phyloP scores from a whole-genome alignment of 2,329 filamentous ascomycete species.

The Cladorrhinum sp. region DNA sequence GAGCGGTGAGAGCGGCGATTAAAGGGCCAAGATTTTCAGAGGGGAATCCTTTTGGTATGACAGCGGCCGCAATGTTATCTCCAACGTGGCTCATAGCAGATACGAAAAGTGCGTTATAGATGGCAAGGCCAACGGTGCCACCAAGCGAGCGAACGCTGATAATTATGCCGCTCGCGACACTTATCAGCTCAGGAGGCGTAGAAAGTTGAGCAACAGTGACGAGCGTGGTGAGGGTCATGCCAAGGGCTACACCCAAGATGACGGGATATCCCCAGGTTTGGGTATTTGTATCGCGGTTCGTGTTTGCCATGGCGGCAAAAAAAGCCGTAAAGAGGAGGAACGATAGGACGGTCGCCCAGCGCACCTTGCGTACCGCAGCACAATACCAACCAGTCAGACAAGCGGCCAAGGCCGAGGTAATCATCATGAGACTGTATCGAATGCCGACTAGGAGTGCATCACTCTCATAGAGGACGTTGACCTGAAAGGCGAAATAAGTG shows the following conservation, averaged over 20 bases:
- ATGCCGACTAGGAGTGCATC: slow-evolving; percentile 34
- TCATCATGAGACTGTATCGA: slow-evolving; percentile 35
- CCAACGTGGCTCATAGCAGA: slow-evolving; percentile 28
- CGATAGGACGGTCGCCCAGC: slow-evolving; percentile 27
- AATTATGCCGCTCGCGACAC: slow-evolving; percentile 32
- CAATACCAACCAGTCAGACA: slow-evolving; percentile 34
- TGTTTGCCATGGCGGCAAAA: slow-evolving; percentile 37
- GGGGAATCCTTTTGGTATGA: slow-evolving; percentile 31
- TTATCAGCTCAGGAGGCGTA: slow-evolving; percentile 37
- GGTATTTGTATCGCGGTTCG: slow-evolving; percentile 21
- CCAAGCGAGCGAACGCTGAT: slow-evolving; percentile 43
- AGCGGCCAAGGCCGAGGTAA: slow-evolving; percentile 32
- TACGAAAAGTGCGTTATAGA: slow-evolving; percentile 33
- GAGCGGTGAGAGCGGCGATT: slow-evolving; percentile 29
- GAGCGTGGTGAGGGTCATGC: slow-evolving; percentile 36
- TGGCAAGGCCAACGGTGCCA: slow-evolving; percentile 48
- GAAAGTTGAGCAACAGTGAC: slow-evolving; percentile 39
- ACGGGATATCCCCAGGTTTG: slow-evolving; percentile 38
- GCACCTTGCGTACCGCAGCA: slow-evolving; percentile 29
- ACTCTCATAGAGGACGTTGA: slow-evolving; percentile 36
- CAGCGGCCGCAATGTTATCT: slow-evolving; percentile 32
- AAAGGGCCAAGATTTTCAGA: slow-evolving; percentile 27
- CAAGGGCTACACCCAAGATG: slow-evolving; percentile 29
- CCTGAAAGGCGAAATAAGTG: slow-evolving; percentile 42
- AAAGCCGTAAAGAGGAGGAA: slow-evolving; percentile 34